phyloP scores from a whole-genome alignment of 208 protist genomes.

The Leishmania mexicana region DNA sequence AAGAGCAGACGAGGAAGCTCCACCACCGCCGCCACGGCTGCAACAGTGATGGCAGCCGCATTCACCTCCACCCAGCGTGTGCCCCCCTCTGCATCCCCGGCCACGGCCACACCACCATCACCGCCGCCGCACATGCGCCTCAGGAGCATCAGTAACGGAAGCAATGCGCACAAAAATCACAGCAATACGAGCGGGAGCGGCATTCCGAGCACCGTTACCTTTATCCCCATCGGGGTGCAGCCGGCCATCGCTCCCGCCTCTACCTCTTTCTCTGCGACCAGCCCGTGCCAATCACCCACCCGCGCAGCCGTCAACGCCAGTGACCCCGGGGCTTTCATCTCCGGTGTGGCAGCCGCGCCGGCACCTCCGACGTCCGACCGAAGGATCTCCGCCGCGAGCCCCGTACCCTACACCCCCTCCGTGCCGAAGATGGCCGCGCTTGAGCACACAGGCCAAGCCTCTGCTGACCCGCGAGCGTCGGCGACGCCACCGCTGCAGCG shows the following conservation, averaged over 20 bases:
- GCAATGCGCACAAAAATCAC: not conserved
- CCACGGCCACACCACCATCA: not conserved
- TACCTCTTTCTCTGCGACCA: not conserved
- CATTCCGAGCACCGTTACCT: conserved; percentile 12
- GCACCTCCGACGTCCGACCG: not conserved
- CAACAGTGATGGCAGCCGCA: not conserved
- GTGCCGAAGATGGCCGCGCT: not conserved
- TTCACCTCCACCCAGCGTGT: not conserved
- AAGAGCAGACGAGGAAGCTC: not conserved
- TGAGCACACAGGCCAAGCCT: not conserved
- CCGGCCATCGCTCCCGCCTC: not conserved
- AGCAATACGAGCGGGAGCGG: not conserved
- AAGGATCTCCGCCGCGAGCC: not conserved
- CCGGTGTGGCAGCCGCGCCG: not conserved
- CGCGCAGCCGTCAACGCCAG: not conserved
- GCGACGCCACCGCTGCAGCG: not conserved
- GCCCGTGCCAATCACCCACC: not conserved
- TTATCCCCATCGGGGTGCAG: conserved; percentile 28
- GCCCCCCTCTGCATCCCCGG: not conserved
- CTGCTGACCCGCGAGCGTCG: not conserved
- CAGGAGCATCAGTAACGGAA: not conserved
- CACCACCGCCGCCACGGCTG: not conserved
- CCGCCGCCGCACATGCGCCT: not conserved
- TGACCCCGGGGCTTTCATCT: not conserved
- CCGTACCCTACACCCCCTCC: not conserved